phyloP scores from a whole-genome alignment of 768 basidiomycete genomes.

The Suillus americanus region DNA sequence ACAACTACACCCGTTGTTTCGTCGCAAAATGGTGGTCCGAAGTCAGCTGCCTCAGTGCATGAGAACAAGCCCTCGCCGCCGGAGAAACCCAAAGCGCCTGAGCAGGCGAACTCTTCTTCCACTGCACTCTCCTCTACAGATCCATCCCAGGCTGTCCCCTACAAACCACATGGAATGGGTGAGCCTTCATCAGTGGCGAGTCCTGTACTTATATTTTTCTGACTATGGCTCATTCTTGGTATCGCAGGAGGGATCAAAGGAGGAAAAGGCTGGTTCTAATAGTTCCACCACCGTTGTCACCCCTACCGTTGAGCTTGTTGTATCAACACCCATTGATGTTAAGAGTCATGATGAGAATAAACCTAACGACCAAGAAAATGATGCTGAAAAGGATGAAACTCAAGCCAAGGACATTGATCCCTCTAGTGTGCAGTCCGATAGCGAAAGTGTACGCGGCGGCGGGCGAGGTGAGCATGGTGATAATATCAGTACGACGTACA shows the following conservation, averaged over 20 bases:
- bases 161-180: constrained; percentile 18
- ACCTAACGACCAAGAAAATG: constrained; percentile 20
- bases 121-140: background rate
- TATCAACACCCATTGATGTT: constrained; percentile 21
- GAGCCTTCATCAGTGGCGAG: constrained; percentile 34
- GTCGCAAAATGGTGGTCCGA: background rate
- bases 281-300: constrained; percentile 13
- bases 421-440: constrained; percentile 18
- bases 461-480: constrained; percentile 16
- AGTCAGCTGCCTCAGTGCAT: background rate
- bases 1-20: too few species aligned
- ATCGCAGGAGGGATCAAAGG: constrained; percentile 18
- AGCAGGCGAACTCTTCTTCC: background rate
- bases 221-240: constrained; percentile 29
- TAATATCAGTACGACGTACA: background rate
- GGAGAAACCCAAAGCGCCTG: constrained; percentile 7
- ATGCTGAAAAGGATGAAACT: constrained; percentile 26
- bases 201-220: constrained; percentile 22
- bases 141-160: constrained; percentile 9
- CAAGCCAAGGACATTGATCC: constrained; percentile 8
- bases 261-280: background rate
- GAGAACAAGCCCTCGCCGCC: constrained; percentile 2
- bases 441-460: constrained; percentile 10
- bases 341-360: constrained; percentile 25
- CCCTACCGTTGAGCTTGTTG: constrained; percentile 23